phyloP scores from a whole-genome alignment of 768 basidiomycete genomes.

The Tricholoma furcatifolium region DNA sequence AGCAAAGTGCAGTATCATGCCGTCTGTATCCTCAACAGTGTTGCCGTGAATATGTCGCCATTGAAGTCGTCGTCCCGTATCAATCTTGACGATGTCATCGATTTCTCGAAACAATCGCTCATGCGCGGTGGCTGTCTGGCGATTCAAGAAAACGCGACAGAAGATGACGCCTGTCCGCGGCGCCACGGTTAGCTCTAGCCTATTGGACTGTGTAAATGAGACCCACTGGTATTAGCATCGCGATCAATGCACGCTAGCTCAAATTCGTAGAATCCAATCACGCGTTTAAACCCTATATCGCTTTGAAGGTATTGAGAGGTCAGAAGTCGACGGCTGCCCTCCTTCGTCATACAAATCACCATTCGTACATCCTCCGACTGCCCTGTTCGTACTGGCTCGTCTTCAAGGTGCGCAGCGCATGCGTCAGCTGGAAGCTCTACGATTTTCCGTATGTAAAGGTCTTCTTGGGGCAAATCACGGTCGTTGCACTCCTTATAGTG shows the following conservation, averaged over 20 bases:
- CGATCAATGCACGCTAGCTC: slow-evolving; percentile 16
- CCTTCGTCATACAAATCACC: slow-evolving; percentile 23
- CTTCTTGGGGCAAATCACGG: neutral
- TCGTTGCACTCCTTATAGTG: neutral
- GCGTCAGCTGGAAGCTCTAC: neutral
- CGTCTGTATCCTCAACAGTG: slow-evolving; percentile 6
- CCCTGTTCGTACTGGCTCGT: neutral
- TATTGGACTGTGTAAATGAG: neutral
- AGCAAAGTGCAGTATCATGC: slow-evolving; percentile 17
- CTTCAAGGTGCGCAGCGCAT: neutral
- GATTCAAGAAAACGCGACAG: slow-evolving; percentile 5
- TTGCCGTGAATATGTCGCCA: slow-evolving; percentile 23
- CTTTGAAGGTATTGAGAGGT: slow-evolving; percentile 22
- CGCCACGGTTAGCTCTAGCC: neutral
- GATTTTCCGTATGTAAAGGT: neutral
- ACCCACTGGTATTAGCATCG: neutral
- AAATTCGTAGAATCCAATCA: slow-evolving; percentile 26
- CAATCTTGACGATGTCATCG: slow-evolving; percentile 18
- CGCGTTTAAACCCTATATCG: slow-evolving; percentile 26
- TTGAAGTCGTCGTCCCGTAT: slow-evolving; percentile 17
- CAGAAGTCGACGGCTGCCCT: slow-evolving; percentile 17
- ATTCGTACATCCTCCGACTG: slow-evolving; percentile 16
- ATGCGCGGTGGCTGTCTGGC: slow-evolving; percentile 20
- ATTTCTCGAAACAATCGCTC: slow-evolving; percentile 15
- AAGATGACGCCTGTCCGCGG: neutral